These are phyloP conservation scores for Ambrosia trifida DNA, from an alignment of 129 eudicot species.

Conservation along the genomic window DNA sequence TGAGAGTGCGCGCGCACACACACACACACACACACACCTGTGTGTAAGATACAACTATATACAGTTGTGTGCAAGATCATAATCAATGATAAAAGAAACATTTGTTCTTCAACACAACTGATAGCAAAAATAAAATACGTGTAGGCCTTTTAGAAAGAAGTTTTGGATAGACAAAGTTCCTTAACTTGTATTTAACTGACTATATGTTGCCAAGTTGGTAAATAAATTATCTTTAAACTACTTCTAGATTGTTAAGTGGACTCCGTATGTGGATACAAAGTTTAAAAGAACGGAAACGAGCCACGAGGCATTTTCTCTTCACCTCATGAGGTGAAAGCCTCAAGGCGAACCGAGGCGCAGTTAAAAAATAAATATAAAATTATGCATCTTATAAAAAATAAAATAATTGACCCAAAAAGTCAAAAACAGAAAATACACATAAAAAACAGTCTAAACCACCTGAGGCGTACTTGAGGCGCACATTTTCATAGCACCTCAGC, in stretches of 20 bases:
- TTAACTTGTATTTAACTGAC: background rate
- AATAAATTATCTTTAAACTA: conserved; percentile 8
- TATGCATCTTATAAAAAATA: too few relatives aligned
- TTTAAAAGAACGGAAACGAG: too few relatives aligned
- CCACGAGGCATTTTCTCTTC: too few relatives aligned
- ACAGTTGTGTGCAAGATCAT: background rate
- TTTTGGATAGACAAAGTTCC: background rate
- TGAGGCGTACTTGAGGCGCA: too few relatives aligned
- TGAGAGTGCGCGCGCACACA: background rate
- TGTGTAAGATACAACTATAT: background rate
- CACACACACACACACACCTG: too few relatives aligned
- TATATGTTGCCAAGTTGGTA: background rate
- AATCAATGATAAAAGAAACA: background rate
- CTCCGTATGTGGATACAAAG: conserved; percentile 9
- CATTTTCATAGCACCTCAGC: too few relatives aligned
- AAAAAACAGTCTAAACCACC: too few relatives aligned
- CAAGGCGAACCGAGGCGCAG: too few relatives aligned
- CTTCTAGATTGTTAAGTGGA: conserved; percentile 11
- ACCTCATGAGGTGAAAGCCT: too few relatives aligned
- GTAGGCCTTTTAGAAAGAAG: background rate
- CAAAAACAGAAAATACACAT: too few relatives aligned
- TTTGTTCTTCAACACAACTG: background rate
- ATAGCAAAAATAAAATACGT: conserved; percentile 8
- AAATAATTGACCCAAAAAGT: too few relatives aligned
- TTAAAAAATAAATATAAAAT: too few relatives aligned